Percentiles rank a stretch among this genome's conserved stretches.
These are phyloP conservation scores for Anthostomella pinea DNA, from an alignment of 2,329 filamentous ascomycete species.

Conservation along the genomic window DNA sequence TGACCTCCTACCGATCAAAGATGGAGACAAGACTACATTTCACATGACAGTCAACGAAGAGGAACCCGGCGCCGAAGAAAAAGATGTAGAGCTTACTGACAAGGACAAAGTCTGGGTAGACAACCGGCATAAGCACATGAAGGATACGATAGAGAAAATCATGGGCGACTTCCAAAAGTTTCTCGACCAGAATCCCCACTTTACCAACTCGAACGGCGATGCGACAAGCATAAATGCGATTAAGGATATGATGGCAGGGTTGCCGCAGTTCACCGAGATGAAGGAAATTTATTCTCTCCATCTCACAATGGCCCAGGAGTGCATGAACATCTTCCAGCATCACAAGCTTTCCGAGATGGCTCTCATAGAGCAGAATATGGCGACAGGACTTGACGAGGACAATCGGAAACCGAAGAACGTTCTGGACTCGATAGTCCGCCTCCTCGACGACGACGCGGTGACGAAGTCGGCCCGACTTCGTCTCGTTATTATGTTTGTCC, in stretches of 20 bases:
- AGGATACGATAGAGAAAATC: conserved; percentile 91
- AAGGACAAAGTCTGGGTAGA: conserved; percentile 94
- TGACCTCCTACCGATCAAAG: conserved; percentile 83
- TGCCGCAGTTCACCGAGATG: conserved; percentile 93
- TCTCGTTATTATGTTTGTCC: conserved; percentile 78
- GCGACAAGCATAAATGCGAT: conserved; percentile 83
- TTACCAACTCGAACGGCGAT: conserved; percentile 70
- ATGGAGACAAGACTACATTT: conserved; percentile 85
- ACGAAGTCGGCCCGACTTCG: conserved; percentile 73
- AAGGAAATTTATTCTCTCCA: conserved; percentile 95
- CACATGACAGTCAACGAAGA: conserved; percentile 77
- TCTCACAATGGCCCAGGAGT: conserved; percentile 94
- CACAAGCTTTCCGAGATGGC: conserved; percentile 85
- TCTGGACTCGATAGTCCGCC: conserved; percentile 76
- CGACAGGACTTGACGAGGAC: conserved; percentile 91
- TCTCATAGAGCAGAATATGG: conserved; percentile 83
- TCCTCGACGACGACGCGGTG: conserved; percentile 83
- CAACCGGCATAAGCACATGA: conserved; percentile 95
- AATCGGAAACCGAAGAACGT: conserved; percentile 87
- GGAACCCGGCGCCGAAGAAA: conserved; percentile 66
- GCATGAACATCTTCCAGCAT: conserved; percentile 88
- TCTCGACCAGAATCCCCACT: conserved; percentile 86
- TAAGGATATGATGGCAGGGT: conserved; percentile 92
- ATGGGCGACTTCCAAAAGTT: conserved; percentile 93
- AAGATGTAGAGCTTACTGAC: conserved; percentile 88